These are phyloP conservation scores for Tephrocybe sp. DNA, from an alignment of 768 basidiomycete species.

Conservation along the genomic window DNA sequence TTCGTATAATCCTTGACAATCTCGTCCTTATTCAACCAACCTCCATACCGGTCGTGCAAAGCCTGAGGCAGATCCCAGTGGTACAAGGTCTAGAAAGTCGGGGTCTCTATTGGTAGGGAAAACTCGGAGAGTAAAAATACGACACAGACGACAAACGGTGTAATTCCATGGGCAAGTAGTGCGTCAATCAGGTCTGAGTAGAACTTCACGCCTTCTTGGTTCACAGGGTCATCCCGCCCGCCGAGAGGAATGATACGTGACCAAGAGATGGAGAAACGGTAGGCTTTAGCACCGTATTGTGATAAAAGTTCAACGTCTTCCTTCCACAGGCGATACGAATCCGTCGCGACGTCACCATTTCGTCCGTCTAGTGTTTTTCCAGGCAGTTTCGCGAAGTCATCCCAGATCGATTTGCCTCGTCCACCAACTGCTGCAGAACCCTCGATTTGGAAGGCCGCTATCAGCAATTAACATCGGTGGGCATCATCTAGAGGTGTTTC, in stretches of 20 bases:
- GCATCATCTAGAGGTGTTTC: too few species aligned
- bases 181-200: slow-evolving; percentile 73
- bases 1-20: slow-evolving; percentile 62
- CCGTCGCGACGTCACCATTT: slow-evolving; percentile 68
- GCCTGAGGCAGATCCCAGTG: slow-evolving; percentile 81
- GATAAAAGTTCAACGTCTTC: slow-evolving; percentile 64
- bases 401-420: slow-evolving; percentile 72
- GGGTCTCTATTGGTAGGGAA: slow-evolving; percentile 1
- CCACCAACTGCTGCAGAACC: slow-evolving; percentile 59
- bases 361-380: slow-evolving; percentile 69
- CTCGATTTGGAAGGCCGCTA: slow-evolving; percentile 74
- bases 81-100: slow-evolving; percentile 53
- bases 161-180: slow-evolving; percentile 59
- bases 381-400: slow-evolving; percentile 61
- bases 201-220: slow-evolving; percentile 63
- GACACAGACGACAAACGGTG: slow-evolving; percentile 52
- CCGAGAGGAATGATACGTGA: slow-evolving; percentile 72
- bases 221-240: slow-evolving; percentile 70
- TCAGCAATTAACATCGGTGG: background rate
- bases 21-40: slow-evolving; percentile 73
- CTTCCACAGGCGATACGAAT: slow-evolving; percentile 67
- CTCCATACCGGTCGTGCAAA: slow-evolving; percentile 70
- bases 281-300: slow-evolving; percentile 64
- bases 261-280: slow-evolving; percentile 79
- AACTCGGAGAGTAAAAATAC: background rate